Percentiles rank a stretch among this genome's conserved stretches.
phyloP scores from a whole-genome alignment of 2,329 filamentous ascomycete species.

The Monilinia laxa region DNA sequence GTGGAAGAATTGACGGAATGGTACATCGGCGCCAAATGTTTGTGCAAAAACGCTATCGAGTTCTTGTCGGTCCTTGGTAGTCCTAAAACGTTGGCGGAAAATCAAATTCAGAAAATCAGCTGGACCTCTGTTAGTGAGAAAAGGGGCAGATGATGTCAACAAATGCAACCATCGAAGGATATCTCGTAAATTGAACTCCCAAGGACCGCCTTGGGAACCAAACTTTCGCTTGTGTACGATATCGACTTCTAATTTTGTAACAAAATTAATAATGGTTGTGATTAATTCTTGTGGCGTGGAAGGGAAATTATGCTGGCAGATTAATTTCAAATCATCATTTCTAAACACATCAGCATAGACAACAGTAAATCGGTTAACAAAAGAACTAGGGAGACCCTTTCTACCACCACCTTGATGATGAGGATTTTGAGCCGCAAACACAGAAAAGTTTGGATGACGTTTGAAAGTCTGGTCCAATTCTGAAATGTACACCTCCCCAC shows the following conservation, averaged over 20 bases:
- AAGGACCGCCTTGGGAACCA: constrained; percentile 70
- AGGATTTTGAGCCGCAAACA: constrained; percentile 96
- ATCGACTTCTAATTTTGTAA: constrained; percentile 74
- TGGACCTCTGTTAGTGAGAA: constrained; percentile 59
- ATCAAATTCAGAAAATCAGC: constrained; percentile 79
- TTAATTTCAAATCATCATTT: constrained; percentile 74
- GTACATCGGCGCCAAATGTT: constrained; percentile 53
- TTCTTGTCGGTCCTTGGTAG: constrained; percentile 61
- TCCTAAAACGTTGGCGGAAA: constrained; percentile 85
- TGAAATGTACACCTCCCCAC: constrained; percentile 92
- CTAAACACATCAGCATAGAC: constrained; percentile 93
- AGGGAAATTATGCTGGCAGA: constrained; percentile 77
- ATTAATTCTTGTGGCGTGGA: constrained; percentile 58
- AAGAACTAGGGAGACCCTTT: constrained; percentile 91
- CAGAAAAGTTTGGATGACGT: constrained; percentile 82
- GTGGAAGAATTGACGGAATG: constrained; percentile 65
- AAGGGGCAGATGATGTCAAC: constrained; percentile 57
- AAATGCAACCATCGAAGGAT: constrained; percentile 84
- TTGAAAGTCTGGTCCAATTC: constrained; percentile 94
- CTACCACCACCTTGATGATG: constrained; percentile 95
- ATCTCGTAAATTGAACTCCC: constrained; percentile 95
- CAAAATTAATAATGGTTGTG: constrained; percentile 70
- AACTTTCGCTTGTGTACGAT: constrained; percentile 61
- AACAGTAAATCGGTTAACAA: constrained; percentile 97
- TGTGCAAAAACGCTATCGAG: constrained; percentile 65